Conservation (phyloP, 2,329 filamentous ascomycete genomes). For the Didymella keratinophila region DNA sequence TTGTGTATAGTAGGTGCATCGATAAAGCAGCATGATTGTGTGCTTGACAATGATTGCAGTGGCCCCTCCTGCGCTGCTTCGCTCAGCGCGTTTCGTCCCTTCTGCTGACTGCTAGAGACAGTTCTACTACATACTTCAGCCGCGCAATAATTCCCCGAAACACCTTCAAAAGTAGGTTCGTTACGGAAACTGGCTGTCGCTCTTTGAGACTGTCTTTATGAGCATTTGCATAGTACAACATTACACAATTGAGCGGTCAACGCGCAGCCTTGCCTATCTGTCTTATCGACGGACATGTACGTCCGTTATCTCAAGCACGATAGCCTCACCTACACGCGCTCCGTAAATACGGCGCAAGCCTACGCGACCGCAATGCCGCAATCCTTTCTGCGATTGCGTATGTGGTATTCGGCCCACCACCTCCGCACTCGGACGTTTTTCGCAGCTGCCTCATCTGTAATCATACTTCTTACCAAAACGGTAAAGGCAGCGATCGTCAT, state of each 20-base stretch:
- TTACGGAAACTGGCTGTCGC: not conserved
- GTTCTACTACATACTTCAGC: not conserved
- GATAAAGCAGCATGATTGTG: not conserved
- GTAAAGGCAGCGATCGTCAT: conserved; percentile 17
- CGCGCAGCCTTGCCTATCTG: conserved; percentile 9
- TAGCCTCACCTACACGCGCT: conserved; percentile 7
- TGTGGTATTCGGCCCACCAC: conserved; percentile 10
- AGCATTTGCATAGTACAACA: not conserved
- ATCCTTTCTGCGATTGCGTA: conserved; percentile 17
- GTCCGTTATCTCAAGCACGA: conserved; percentile 5
- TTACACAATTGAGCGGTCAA: conserved; percentile 2
- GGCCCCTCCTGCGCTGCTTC: not conserved
- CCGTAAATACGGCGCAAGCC: conserved; percentile 1
- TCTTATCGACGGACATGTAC: conserved; percentile 10
- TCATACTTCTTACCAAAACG: conserved; percentile 14
- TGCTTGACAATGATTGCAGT: not conserved
- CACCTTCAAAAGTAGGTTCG: not conserved
- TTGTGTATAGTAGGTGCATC: not conserved
- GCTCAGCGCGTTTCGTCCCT: too few species aligned
- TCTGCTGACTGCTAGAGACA: not conserved
- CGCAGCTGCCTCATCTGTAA: conserved; percentile 22
- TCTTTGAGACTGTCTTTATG: not conserved
- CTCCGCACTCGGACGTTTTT: conserved; percentile 11
- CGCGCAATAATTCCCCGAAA: not conserved
- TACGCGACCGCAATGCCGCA: conserved; percentile 10